Base-by-base conservation (phyloP, 495 filamentous ascomycete species). In the Aspergillus indologenus region DNA sequence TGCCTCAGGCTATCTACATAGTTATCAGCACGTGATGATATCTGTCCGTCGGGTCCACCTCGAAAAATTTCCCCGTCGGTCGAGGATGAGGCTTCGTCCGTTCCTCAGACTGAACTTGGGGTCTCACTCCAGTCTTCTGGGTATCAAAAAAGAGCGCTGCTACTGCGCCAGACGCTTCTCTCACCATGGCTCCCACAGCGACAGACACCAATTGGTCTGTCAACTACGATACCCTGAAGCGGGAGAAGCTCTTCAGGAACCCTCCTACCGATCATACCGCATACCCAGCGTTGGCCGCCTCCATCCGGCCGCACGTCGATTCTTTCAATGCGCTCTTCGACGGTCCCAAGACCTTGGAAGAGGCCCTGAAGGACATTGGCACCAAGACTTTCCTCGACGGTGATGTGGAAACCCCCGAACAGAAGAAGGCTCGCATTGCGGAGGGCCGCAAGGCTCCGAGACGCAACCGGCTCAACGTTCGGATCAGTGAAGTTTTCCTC, bases 311-410 rank as follows among this genome's bases (percentile, higher is more conserved):
- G 31, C 94, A 98, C 71, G 85, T 96, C 68, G 85, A 96, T 61
- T 93, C 94, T 9, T 98, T 97, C 85, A 96, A 98, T 79, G 87
- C 89, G n/a, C 77, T 96, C 43, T 91, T 96, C 66, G 86, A 86
- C 15, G 77, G 75, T 65, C 81, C 76, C 61, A 81, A 82, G 62
- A 80, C 96, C 22, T 73, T 98, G 45, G 86, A 90, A 52, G 84
- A 86, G 21, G 91, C 83, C 14, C 64, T 97, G 54, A 83, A 83
- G 67, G 94, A 98, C 66, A 96, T 98, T 67, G 94, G 94, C 56
- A 90, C 86, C 59, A 94, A 91, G 75, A 82, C 82, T 2, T 92
- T 90, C 70, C 80, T 96, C 34, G 92, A 98, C 73, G 91, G 90
- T 48, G 84, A 88, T 50, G 45, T 29, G 26, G 79, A 81, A 59